These are phyloP conservation scores for Tricholoma terreum DNA, from an alignment of 768 basidiomycete species.

Conservation along the genomic window DNA sequence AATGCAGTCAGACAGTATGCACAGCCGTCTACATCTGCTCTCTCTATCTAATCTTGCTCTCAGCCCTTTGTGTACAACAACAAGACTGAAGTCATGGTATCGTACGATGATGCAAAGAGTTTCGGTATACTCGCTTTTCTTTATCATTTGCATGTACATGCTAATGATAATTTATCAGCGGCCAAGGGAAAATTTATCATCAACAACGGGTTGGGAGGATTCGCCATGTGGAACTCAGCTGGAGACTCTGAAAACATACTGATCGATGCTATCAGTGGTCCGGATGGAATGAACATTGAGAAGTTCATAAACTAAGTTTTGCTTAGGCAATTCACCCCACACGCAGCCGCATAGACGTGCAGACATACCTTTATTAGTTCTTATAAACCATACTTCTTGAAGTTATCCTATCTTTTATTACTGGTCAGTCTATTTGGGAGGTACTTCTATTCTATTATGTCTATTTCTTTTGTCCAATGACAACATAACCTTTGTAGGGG, in stretches of 20 bases:
- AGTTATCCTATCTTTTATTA: no score
- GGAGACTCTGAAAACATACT: conserved; percentile 60
- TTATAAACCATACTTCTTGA: no score
- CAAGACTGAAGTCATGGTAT: conserved; percentile 52
- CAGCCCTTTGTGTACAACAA: conserved; percentile 69
- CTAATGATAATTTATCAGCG: no score
- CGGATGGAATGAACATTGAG: no score
- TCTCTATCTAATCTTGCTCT: neutral
- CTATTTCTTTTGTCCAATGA: conserved; percentile 40
- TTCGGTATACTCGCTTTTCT: conserved; percentile 35
- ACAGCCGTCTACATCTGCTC: neutral
- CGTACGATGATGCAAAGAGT: conserved; percentile 63
- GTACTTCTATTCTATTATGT: neutral
- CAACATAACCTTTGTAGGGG: conserved; percentile 68
- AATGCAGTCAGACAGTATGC: conserved; percentile 72
- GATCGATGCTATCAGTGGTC: conserved; percentile 48
- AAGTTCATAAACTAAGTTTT: no score
- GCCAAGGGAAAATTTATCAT: conserved; percentile 64
- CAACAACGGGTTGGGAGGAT: conserved; percentile 50
- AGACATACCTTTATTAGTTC: no score
- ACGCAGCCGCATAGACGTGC: no score
- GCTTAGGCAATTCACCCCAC: no score
- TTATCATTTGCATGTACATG: no score
- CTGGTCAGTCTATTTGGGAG: no score
- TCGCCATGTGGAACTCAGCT: conserved; percentile 64